A percentile compares a stretch with the other conserved stretches of the same genome.
These are phyloP conservation scores for Apiotrichum siamense DNA, from an alignment of 1,284 basidiomycete species.

Conservation along the genomic window DNA sequence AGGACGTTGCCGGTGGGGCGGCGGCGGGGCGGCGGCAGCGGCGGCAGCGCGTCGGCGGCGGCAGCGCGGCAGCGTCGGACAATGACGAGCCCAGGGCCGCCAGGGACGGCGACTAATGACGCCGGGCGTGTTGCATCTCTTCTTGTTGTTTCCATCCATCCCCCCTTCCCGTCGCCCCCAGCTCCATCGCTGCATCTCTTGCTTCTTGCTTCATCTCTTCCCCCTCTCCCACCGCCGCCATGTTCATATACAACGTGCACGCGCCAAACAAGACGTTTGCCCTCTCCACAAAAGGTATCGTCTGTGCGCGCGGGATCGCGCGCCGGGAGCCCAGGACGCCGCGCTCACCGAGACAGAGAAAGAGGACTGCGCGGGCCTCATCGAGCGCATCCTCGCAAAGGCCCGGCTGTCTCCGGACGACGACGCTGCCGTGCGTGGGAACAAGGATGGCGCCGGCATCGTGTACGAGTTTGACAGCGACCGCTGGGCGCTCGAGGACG, in stretches of 20 bases:
- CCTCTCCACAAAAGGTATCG: constrained; percentile 16
- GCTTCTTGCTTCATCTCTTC: background rate
- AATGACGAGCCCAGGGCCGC: background rate
- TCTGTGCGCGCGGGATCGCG: no score
- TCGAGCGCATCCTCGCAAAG: constrained; percentile 33
- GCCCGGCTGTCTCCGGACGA: constrained; percentile 18
- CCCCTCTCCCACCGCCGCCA: background rate
- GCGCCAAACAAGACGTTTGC: constrained; percentile 35
- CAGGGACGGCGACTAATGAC: no score
- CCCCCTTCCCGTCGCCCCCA: no score
- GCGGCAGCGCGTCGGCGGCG: no score
- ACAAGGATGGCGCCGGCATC: constrained; percentile 31
- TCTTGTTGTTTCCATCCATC: background rate
- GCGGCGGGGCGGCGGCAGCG: no score
- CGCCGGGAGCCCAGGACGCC: background rate
- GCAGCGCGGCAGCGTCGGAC: no score
- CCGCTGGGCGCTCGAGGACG: constrained; percentile 45
- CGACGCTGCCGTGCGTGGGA: constrained; percentile 16
- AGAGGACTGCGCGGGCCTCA: constrained; percentile 27
- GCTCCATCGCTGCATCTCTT: no score
- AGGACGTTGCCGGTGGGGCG: no score
- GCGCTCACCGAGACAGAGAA: constrained; percentile 20
- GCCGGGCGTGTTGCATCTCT: no score
- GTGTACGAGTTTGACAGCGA: constrained; percentile 45
- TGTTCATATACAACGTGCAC: constrained; percentile 47